Percentiles rank a stretch among this genome's conserved stretches.
Evolutionary conservation across 2,329 filamentous ascomycete genomes (phyloP).

Genomic region (Aspergillus sp.): DNA sequence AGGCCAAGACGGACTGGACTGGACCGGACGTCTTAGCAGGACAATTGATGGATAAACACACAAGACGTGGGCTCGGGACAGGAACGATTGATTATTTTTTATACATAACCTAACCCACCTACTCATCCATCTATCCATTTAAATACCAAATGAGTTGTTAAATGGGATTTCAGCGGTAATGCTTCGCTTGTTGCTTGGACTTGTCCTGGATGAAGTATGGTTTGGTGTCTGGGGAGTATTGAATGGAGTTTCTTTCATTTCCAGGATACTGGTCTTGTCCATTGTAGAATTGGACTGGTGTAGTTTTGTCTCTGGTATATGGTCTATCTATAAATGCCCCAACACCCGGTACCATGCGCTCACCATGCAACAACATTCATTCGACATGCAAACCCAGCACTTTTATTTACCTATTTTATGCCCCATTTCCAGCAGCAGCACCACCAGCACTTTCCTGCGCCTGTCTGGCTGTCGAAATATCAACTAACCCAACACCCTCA

Average conservation of each 20-base stretch:
- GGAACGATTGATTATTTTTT: conserved; percentile 1
- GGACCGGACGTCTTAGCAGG: neutral
- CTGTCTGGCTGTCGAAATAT: conserved; percentile 25
- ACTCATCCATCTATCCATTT: conserved; percentile 4
- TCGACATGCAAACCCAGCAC: neutral
- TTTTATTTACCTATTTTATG: neutral
- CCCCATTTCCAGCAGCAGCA: neutral
- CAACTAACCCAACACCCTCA: conserved; percentile 35
- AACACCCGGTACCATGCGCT: neutral
- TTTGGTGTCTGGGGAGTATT: neutral
- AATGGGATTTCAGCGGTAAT: neutral
- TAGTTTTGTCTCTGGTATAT: neutral
- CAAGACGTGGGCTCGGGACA: neutral
- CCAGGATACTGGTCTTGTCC: neutral
- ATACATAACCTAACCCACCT: conserved; percentile 1
- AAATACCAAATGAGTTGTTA: conserved; percentile 3
- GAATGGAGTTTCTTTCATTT: neutral
- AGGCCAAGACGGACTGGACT: neutral
- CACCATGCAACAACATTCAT: neutral
- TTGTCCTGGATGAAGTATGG: neutral
- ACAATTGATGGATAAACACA: conserved; percentile 21
- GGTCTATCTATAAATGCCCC: neutral
- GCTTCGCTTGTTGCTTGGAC: neutral
- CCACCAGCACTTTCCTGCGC: conserved; percentile 12
- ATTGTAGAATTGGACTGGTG: neutral